A percentile compares a stretch with the other conserved stretches of the same genome.
Evolutionary conservation across 2,329 filamentous ascomycete species (phyloP).

Genomic region (Diaporthe amygdali): DNA sequence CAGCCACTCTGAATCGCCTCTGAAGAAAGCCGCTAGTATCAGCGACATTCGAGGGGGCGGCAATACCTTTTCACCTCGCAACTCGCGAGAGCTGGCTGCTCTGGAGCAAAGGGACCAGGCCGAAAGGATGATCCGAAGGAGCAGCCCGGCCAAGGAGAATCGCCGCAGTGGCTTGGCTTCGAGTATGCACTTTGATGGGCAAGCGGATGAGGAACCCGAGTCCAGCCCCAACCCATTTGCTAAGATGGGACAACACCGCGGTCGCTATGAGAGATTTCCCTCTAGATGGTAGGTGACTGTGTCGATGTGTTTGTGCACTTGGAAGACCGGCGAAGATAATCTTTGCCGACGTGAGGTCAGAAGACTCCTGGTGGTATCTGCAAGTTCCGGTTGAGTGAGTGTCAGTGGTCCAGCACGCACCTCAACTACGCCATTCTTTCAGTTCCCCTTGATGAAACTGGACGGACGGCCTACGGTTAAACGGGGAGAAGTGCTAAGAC

Average conservation of each 20-base stretch:
- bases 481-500: not conserved
- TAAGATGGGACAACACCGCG: constrained; percentile 40
- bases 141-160: constrained; percentile 48
- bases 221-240: constrained; percentile 40
- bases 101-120: constrained; percentile 53
- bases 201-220: constrained; percentile 5
- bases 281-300: constrained; percentile 27
- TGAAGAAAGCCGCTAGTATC: constrained; percentile 77
- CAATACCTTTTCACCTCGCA: constrained; percentile 55
- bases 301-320: not conserved
- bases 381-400: not conserved
- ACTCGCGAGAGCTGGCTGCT: constrained; percentile 67
- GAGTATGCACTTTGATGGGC: constrained; percentile 9
- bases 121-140: constrained; percentile 39
- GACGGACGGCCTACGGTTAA: too few relatives aligned
- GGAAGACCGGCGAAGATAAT: not conserved
- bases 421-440: not conserved
- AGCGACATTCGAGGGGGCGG: constrained; percentile 54
- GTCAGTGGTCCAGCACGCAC: too few relatives aligned
- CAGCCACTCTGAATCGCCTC: constrained; percentile 79
- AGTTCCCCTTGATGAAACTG: not conserved
- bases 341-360: not conserved
- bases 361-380: not conserved
- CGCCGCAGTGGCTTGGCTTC: constrained; percentile 30
- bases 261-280: constrained; percentile 49